These are phyloP conservation scores for Kwoniella dejecticola DNA, from an alignment of 768 basidiomycete genomes.

Conservation along the genomic window DNA sequence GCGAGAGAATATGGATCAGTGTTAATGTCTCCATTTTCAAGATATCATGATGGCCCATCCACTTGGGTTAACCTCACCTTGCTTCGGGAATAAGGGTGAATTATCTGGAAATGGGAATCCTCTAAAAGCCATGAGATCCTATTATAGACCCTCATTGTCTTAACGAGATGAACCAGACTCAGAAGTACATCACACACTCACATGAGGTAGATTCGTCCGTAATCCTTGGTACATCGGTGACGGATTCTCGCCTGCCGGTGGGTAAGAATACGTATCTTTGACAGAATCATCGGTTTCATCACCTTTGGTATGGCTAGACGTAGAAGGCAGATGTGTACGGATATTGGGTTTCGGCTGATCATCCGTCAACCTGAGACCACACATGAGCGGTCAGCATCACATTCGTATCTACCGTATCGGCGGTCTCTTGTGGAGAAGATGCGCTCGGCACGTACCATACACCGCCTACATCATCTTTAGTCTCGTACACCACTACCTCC, in stretches of 20 bases:
- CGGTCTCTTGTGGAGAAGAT: not conserved
- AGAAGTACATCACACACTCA: slow-evolving; percentile 20
- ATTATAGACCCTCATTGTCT: not conserved
- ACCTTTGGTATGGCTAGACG: not conserved
- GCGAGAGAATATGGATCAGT: not conserved
- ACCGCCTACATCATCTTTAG: slow-evolving; percentile 43
- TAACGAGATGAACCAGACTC: not conserved
- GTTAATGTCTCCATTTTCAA: not conserved
- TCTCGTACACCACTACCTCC: slow-evolving; percentile 46
- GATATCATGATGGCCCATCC: too few species aligned
- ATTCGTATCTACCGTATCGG: not conserved
- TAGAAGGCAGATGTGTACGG: slow-evolving; percentile 8
- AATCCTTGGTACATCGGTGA: slow-evolving; percentile 53
- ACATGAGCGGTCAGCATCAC: not conserved
- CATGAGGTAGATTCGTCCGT: slow-evolving; percentile 50
- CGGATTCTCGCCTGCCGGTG: slow-evolving; percentile 30
- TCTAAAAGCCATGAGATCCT: slow-evolving; percentile 53
- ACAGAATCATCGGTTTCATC: not conserved
- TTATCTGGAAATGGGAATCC: slow-evolving; percentile 32
- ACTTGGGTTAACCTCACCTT: slow-evolving; percentile 24
- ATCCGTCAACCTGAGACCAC: slow-evolving; percentile 10
- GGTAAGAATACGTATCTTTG: slow-evolving; percentile 31
- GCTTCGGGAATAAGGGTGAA: slow-evolving; percentile 39
- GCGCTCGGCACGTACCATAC: slow-evolving; percentile 37
- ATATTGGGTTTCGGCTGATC: slow-evolving; percentile 14